Evolutionary conservation across 2,329 filamentous ascomycete genomes (phyloP).

Genomic region (Bipolaris bicolor): DNA sequence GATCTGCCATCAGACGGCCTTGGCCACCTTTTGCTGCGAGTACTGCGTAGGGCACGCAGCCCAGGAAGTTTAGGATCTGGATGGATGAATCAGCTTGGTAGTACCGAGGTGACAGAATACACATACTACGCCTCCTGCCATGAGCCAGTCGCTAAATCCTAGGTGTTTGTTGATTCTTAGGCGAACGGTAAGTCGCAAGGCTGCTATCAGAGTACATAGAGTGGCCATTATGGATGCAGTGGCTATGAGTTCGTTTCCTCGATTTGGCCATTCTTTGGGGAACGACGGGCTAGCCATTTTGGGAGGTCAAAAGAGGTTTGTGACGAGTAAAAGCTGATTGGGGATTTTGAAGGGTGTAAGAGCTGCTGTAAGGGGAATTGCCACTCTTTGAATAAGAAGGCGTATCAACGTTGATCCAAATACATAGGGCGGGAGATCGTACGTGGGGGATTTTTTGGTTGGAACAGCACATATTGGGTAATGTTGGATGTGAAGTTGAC

Average conservation of each 20-base stretch:
- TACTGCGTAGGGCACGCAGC: slow-evolving; percentile 7
- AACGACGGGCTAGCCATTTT: background rate
- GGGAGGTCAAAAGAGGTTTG: background rate
- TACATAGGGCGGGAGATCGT: background rate
- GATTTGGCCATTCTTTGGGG: slow-evolving; percentile 5
- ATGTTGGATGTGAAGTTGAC: background rate
- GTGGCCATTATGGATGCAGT: slow-evolving; percentile 13
- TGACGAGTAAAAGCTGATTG: too few species aligned
- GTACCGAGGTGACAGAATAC: background rate
- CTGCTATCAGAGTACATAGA: slow-evolving; percentile 9
- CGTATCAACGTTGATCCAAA: background rate
- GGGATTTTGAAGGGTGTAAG: too few species aligned
- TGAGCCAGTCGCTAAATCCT: slow-evolving; percentile 7
- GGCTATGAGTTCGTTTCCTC: slow-evolving; percentile 11
- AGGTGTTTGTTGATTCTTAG: slow-evolving; percentile 3
- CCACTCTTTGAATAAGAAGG: too few species aligned
- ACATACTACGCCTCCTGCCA: slow-evolving; percentile 18
- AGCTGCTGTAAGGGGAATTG: too few species aligned
- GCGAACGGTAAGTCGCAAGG: slow-evolving; percentile 13
- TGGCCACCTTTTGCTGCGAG: slow-evolving; percentile 7
- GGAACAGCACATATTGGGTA: background rate
- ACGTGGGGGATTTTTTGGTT: background rate
- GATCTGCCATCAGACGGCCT: slow-evolving; percentile 19
- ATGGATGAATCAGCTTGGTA: background rate
- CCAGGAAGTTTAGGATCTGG: slow-evolving; percentile 10